Evolutionary conservation across 2,329 filamentous ascomycete genomes (phyloP), one percentile per base, ranked within the genome.

Genomic region (Anthostomella pinea): DNA sequence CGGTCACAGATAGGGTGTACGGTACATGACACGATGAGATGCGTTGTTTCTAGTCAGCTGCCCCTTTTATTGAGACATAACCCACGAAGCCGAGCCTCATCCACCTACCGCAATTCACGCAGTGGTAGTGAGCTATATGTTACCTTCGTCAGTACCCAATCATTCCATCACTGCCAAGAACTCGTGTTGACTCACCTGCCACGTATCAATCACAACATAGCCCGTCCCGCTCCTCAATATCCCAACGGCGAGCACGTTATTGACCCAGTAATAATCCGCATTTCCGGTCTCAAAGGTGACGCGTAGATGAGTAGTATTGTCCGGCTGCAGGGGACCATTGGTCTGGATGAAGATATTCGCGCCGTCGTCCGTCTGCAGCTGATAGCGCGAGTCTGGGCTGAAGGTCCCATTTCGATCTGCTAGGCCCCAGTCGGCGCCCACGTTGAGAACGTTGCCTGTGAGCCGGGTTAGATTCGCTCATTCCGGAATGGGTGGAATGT

Each of bases 361-460:
- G 15, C 29, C 29, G 18, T 31, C 29, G 18, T 31, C 29, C 5
- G 29, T 31, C 17, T 15, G 29, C 16, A 31, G 29, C 29, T 31
- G 29, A n/a, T 31, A 31, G 5, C 29, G 15, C 5, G 29, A 20
- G n/a, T 31, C 29, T 10, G 28, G 10, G 17, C 18, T 10, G 28
- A 8, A 30, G 10, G 16, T 19, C 6, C 28, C 28, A 13, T 16
- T 6, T 8, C 8, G 28, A 15, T 30, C 28, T 15, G 13, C 8
- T 8, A 30, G 14, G 17, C 14, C 28, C 28, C 28, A 30, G 28
- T 30, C 28, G 15, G 10, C 28, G 28, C 28, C 28, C 14, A 30
- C 6, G 28, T 30, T 13, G 6, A 30, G 28, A 5, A 30, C 15
- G 6, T 17, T 16, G 14, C 28, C 28, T 30, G 28, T 27, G 9